Conservation (phyloP, 1,139 yeast genomes). For the Pichia sp. region DNA sequence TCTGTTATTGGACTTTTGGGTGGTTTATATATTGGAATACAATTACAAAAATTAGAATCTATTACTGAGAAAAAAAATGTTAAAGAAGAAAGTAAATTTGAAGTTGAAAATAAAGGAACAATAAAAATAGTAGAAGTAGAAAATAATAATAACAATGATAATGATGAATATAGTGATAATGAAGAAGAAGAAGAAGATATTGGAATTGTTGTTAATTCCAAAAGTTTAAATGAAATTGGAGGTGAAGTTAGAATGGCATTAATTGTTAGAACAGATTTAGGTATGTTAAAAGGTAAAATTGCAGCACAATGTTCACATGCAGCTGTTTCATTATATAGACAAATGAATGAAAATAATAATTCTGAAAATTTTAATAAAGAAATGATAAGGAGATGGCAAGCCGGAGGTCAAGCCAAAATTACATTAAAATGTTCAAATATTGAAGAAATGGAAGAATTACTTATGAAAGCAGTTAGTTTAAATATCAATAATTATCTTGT, state of each 20-base stretch:
- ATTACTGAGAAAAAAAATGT: background rate
- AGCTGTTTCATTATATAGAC: conserved; percentile 81
- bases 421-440: conserved; percentile 69
- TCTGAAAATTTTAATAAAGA: conserved; percentile 45
- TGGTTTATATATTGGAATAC: conserved; percentile 6
- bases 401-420: conserved; percentile 90
- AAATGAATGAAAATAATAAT: conserved; percentile 40
- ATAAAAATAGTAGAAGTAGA: too few relatives aligned
- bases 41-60: background rate
- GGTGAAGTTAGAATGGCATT: conserved; percentile 87
- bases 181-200: conserved; percentile 18
- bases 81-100: too few relatives aligned
- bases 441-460: conserved; percentile 71
- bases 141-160: background rate
- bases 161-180: conserved; percentile 9
- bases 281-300: conserved; percentile 91
- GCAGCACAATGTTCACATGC: conserved; percentile 99
- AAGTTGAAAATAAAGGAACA: too few relatives aligned
- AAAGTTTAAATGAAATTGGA: conserved; percentile 51
- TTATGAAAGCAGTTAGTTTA: conserved; percentile 73
- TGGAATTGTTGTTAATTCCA: conserved; percentile 40
- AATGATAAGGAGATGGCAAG: conserved; percentile 73
- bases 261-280: conserved; percentile 80
- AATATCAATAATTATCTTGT: conserved; percentile 76
- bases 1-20: conserved; percentile 4